Conservation (phyloP, 208 protist species). For the Wallacemonas sp. region DNA sequence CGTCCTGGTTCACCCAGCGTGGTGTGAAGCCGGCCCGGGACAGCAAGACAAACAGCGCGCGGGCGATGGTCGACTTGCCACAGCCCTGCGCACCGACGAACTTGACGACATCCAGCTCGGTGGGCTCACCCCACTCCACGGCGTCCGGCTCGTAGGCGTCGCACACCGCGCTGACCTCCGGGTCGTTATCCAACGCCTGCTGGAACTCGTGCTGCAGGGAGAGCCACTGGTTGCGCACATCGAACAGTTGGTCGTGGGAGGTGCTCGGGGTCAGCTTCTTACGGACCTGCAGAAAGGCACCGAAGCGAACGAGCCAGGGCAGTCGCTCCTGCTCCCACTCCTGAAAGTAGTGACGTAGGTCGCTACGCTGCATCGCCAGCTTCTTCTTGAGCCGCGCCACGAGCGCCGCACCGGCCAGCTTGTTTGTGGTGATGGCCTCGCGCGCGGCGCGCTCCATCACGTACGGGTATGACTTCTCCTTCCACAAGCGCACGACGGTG, state of each 20-base stretch:
- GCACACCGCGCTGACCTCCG: conserved; percentile 22
- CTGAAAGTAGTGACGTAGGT: conserved; percentile 34
- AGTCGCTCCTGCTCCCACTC: conserved; percentile 53
- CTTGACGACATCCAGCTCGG: conserved; percentile 47
- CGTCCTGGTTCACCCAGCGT: conserved; percentile 75
- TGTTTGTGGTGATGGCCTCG: conserved; percentile 53
- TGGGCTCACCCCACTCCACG: conserved; percentile 17
- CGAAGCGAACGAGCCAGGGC: conserved; percentile 41
- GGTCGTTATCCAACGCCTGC: conserved; percentile 14
- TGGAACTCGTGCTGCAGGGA: conserved; percentile 34
- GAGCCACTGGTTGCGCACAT: conserved; percentile 32
- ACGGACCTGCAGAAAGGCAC: conserved; percentile 45
- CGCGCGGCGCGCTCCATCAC: conserved; percentile 55
- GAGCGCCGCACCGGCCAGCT: conserved; percentile 31
- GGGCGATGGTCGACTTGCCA: conserved; percentile 64
- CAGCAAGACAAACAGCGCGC: conserved; percentile 42
- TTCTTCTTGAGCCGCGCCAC: conserved; percentile 31
- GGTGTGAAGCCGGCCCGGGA: conserved; percentile 23
- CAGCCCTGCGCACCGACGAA: conserved; percentile 62
- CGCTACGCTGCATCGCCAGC: conserved; percentile 21
- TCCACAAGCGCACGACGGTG: conserved; percentile 47
- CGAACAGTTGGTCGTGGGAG: conserved; percentile 17
- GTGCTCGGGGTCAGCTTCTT: conserved; percentile 21
- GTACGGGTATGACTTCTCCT: conserved; percentile 47
- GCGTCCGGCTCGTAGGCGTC: conserved; percentile 25